Evolutionary conservation across 768 basidiomycete species (phyloP).

Genomic region (Suillus americanus): DNA sequence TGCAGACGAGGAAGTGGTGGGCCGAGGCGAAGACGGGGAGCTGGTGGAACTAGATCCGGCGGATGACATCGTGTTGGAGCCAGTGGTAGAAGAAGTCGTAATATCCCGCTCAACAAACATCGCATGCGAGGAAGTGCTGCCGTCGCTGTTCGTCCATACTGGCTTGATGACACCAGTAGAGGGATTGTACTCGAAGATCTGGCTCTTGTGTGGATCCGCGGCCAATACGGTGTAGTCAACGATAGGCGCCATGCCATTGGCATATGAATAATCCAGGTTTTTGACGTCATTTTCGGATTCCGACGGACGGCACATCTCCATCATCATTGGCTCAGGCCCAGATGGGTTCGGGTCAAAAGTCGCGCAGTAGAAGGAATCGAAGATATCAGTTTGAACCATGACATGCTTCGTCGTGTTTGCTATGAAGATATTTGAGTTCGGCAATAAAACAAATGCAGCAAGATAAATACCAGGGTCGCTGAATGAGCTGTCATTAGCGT

Average conservation of each 20-base stretch:
- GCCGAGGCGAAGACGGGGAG: conserved; percentile 16
- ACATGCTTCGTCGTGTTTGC: conserved; percentile 32
- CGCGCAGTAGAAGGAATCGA: conserved; percentile 50
- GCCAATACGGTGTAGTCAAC: conserved; percentile 7
- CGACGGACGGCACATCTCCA: conserved; percentile 39
- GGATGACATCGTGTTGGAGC: conserved; percentile 6
- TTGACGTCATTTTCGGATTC: background rate
- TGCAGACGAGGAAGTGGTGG: conserved; percentile 5
- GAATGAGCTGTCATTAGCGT: conserved; percentile 20
- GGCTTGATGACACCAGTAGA: conserved; percentile 51
- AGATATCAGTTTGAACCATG: conserved; percentile 44
- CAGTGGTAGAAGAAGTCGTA: conserved; percentile 9
- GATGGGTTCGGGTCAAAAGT: conserved; percentile 59
- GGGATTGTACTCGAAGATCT: conserved; percentile 58
- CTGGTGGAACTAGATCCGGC: conserved; percentile 14
- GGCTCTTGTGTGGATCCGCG: conserved; percentile 40
- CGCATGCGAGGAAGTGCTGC: background rate
- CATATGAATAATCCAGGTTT: background rate
- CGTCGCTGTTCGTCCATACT: conserved; percentile 39
- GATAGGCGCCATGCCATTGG: background rate
- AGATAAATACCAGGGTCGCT: conserved; percentile 14
- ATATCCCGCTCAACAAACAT: conserved; percentile 10
- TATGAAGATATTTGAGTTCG: conserved; percentile 11
- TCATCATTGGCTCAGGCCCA: conserved; percentile 47
- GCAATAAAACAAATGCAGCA: background rate